phyloP scores from a whole-genome alignment of 331 rosid genomes.

The Malus hybrid region DNA sequence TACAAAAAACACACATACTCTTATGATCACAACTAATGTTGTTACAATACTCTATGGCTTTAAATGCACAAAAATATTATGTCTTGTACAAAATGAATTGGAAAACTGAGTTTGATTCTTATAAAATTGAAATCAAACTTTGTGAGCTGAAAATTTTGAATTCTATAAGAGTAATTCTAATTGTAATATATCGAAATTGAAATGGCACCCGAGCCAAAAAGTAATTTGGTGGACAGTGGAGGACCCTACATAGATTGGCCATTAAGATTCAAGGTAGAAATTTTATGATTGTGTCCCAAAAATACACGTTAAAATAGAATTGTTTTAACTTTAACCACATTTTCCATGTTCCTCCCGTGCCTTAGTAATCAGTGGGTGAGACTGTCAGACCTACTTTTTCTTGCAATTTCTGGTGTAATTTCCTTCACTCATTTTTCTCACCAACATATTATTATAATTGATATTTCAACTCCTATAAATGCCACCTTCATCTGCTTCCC shows the following conservation, averaged over 20 bases:
- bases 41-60: no score
- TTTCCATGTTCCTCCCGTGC: conserved; percentile 4
- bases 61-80: no score
- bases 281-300: no score
- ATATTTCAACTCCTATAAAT: neutral
- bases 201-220: neutral
- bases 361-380: neutral
- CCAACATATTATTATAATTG: neutral
- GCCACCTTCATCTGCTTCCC: neutral
- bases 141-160: no score
- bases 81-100: no score
- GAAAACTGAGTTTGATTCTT: no score
- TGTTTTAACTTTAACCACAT: neutral
- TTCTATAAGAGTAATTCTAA: no score
- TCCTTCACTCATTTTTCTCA: neutral
- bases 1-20: no score
- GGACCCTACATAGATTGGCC: neutral
- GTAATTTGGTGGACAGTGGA: neutral
- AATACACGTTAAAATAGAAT: neutral
- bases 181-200: no score
- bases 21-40: no score
- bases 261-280: neutral
- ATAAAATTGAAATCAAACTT: no score
- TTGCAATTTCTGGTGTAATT: neutral
- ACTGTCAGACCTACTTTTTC: neutral